Evolutionary conservation across 768 basidiomycete genomes (phyloP).

Genomic region (Amyloporia xantha): DNA sequence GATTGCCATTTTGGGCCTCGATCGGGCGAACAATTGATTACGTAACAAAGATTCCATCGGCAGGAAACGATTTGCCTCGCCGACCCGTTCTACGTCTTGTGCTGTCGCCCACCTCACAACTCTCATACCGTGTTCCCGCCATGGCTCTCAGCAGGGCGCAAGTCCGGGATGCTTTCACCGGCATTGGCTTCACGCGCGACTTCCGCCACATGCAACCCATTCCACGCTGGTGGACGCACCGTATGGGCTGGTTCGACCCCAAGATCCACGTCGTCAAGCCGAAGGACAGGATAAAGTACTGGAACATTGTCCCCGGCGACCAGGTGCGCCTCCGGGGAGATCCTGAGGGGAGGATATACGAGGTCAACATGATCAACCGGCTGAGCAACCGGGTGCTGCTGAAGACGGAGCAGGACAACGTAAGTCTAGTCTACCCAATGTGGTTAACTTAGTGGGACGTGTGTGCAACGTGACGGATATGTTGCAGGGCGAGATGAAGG

Average conservation of each 20-base stretch:
- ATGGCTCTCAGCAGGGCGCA: not conserved
- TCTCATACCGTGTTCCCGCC: not conserved
- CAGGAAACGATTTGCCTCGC: not conserved
- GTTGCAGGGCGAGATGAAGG: not conserved
- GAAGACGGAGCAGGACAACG: slow-evolving; percentile 33
- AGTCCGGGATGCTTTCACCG: not conserved
- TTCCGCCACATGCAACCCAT: slow-evolving; percentile 60
- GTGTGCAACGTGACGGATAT: not conserved
- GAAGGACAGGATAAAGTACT: slow-evolving; percentile 71
- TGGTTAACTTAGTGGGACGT: not conserved
- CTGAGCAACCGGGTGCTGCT: slow-evolving; percentile 62
- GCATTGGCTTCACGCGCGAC: slow-evolving; percentile 21
- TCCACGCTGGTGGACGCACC: slow-evolving; percentile 47
- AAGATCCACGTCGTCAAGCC: slow-evolving; percentile 48
- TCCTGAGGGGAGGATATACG: slow-evolving; percentile 48
- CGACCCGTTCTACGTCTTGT: not conserved
- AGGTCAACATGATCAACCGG: slow-evolving; percentile 70
- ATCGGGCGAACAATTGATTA: too few species aligned
- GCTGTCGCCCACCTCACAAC: too few species aligned
- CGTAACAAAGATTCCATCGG: not conserved
- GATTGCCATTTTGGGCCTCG: too few species aligned
- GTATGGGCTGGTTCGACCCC: slow-evolving; percentile 36
- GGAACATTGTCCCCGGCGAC: slow-evolving; percentile 87
- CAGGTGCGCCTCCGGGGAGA: slow-evolving; percentile 66
- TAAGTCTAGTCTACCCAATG: slow-evolving; percentile 13